Evolutionary conservation across 2,329 filamentous ascomycete genomes (phyloP).

Genomic region (Teratosphaeria zuluensis): DNA sequence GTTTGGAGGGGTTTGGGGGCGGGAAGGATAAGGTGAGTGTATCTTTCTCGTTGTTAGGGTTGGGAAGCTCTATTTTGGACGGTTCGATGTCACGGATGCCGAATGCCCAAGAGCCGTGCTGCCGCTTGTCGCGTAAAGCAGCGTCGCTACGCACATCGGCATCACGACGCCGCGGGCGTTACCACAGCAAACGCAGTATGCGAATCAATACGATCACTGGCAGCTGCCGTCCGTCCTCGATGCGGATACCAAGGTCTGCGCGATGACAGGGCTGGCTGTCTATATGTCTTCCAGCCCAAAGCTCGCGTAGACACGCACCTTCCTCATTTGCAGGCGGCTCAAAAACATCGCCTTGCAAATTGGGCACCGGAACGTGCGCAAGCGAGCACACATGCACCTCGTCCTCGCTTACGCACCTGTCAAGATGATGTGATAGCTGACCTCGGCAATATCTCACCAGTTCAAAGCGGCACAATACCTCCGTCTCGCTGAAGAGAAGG

Average conservation of each 20-base stretch:
- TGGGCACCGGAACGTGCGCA: not conserved
- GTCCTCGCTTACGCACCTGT: not conserved
- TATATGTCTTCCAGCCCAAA: not conserved
- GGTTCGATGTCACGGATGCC: not conserved
- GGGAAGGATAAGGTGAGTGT: conserved; percentile 84
- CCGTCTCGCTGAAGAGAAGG: conserved; percentile 78
- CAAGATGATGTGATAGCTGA: not conserved
- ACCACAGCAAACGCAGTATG: not conserved
- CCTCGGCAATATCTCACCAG: conserved; percentile 35
- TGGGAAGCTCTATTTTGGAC: not conserved
- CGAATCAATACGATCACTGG: not conserved
- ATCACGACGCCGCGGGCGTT: not conserved
- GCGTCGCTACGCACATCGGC: not conserved
- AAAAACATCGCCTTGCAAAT: not conserved
- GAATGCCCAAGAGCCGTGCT: too few species aligned
- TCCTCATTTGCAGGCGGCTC: not conserved
- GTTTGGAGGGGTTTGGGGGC: conserved; percentile 89
- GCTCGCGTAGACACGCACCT: not conserved
- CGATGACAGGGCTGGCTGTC: not conserved
- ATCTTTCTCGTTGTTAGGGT: not conserved
- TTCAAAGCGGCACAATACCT: conserved; percentile 81
- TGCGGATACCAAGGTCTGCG: not conserved
- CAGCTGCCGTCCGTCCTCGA: not conserved
- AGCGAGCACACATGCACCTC: not conserved
- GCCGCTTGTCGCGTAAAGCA: too few species aligned